These are phyloP conservation scores for Claviceps fusiformis DNA, from an alignment of 2,329 filamentous ascomycete species.

Conservation along the genomic window DNA sequence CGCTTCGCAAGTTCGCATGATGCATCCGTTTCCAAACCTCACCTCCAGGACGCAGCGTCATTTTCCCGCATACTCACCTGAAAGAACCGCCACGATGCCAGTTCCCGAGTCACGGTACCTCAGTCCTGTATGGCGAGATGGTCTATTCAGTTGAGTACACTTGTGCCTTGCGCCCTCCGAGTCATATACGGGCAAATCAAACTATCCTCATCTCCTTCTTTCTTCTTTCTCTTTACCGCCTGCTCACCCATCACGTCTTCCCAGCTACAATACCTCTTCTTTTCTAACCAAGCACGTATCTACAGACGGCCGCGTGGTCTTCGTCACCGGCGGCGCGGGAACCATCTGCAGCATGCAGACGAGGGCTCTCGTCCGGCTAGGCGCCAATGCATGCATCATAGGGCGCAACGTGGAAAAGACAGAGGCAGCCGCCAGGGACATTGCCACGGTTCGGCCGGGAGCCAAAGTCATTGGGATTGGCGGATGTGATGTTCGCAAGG, in stretches of 20 bases:
- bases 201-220: neutral
- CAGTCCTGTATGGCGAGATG: conserved; percentile 74
- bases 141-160: conserved; percentile 55
- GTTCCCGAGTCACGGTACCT: conserved; percentile 62
- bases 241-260: too few relatives aligned
- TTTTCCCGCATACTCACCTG: neutral
- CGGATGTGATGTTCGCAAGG: conserved; percentile 61
- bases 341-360: conserved; percentile 93
- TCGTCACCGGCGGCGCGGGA: conserved; percentile 89
- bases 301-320: conserved; percentile 75
- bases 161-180: neutral
- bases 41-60: neutral
- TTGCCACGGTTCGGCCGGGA: conserved; percentile 63
- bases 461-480: conserved; percentile 81
- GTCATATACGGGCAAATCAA: too few relatives aligned
- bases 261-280: too few relatives aligned
- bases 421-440: conserved; percentile 63
- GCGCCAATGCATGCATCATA: conserved; percentile 86
- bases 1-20: neutral
- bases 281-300: neutral
- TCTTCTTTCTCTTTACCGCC: too few relatives aligned
- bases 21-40: neutral
- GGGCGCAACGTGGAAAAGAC: conserved; percentile 86
- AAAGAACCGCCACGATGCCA: conserved; percentile 36
- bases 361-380: conserved; percentile 76